phyloP scores from a whole-genome alignment of 306 rosid species.

The Rosa rugosa region DNA sequence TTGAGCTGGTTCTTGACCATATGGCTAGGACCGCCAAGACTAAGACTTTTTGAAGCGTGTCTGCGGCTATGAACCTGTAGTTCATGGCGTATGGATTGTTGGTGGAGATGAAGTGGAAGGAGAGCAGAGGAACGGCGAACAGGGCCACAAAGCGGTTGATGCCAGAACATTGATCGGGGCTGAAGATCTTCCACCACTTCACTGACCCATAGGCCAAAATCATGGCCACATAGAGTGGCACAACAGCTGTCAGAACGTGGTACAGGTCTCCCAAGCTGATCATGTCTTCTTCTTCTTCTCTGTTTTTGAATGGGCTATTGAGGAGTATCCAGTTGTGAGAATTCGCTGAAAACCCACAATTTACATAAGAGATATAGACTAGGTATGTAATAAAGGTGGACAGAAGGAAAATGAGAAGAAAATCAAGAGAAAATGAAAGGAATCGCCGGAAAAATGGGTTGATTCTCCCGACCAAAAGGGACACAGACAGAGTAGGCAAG shows the following conservation, averaged over 20 bases:
- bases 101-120: conserved; percentile 83
- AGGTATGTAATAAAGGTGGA: too few species aligned
- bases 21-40: conserved; percentile 45
- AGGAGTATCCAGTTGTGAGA: too few species aligned
- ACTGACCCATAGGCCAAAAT: conserved; percentile 81
- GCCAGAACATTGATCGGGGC: conserved; percentile 83
- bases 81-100: conserved; percentile 81
- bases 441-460: too few species aligned
- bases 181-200: conserved; percentile 91
- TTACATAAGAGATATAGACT: too few species aligned
- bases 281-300: conserved; percentile 31
- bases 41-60: conserved; percentile 61
- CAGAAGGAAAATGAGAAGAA: background rate
- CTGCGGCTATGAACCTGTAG: conserved; percentile 75
- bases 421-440: too few species aligned
- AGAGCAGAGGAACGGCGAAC: conserved; percentile 79
- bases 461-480: too few species aligned
- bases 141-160: conserved; percentile 89
- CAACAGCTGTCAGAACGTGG: conserved; percentile 83
- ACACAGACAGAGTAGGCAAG: conserved; percentile 2
- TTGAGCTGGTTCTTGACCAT: conserved; percentile 55
- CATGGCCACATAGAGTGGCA: conserved; percentile 35
- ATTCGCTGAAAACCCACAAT: too few species aligned
- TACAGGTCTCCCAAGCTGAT: conserved; percentile 59
- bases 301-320: too few species aligned